These are phyloP conservation scores for Komagataella ulmi DNA, from an alignment of 805 yeast genomes.

Conservation along the genomic window DNA sequence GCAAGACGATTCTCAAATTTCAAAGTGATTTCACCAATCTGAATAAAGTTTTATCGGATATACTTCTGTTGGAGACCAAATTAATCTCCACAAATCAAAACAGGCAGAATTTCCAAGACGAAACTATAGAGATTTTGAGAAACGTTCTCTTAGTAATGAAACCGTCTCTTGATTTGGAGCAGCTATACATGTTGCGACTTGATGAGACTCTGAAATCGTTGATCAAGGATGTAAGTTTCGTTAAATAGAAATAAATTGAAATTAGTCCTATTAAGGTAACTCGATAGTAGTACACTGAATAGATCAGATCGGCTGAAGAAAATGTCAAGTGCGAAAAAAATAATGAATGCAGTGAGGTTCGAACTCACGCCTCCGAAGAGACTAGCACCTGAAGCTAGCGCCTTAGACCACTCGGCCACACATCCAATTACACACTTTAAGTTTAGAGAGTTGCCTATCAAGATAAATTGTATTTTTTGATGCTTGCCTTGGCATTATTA, in stretches of 20 bases:
- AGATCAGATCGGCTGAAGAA: too few relatives aligned
- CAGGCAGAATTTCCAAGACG: constrained; percentile 15
- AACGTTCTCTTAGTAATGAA: constrained; percentile 18
- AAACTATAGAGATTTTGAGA: constrained; percentile 17
- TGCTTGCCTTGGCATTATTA: too few relatives aligned
- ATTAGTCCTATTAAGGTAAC: not conserved
- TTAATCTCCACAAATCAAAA: constrained; percentile 10
- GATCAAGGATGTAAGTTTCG: constrained; percentile 6
- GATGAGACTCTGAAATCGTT: constrained; percentile 11
- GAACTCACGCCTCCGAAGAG: constrained; percentile 17
- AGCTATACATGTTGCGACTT: constrained; percentile 11
- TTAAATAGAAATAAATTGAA: too few relatives aligned
- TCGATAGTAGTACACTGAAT: too few relatives aligned
- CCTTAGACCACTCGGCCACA: constrained; percentile 17
- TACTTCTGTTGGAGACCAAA: constrained; percentile 14
- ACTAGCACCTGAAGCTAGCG: constrained; percentile 17
- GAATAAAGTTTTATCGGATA: constrained; percentile 12
- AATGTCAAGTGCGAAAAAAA: constrained; percentile 4
- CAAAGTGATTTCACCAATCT: constrained; percentile 10
- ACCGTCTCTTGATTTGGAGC: constrained; percentile 10
- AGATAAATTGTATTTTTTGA: too few relatives aligned
- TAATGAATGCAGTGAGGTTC: constrained; percentile 15
- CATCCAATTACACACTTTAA: constrained; percentile 7
- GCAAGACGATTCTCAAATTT: constrained; percentile 33
- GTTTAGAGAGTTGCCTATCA: not conserved